Percentiles rank a stretch among this genome's conserved stretches.
These are phyloP conservation scores for Bimuria novae-zelandiae DNA, from an alignment of 2,329 filamentous ascomycete species.

Conservation along the genomic window DNA sequence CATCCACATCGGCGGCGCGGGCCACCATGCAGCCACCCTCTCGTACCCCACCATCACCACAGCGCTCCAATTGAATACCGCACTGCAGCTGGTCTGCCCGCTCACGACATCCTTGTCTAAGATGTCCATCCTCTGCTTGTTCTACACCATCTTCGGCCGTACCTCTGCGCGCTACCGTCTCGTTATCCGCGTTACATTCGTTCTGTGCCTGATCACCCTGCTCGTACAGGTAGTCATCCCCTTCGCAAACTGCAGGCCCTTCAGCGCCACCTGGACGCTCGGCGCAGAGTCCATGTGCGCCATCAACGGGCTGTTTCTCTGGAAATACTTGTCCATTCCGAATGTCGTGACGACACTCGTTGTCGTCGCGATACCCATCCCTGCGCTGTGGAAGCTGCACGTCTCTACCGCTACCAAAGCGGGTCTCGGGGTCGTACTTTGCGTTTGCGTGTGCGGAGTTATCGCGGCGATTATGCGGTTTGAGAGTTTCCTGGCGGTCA, in stretches of 20 bases:
- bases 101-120: constrained; percentile 29
- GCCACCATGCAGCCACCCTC: constrained; percentile 18
- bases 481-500: constrained; percentile 18
- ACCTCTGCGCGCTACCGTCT: constrained; percentile 12
- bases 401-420: constrained; percentile 16
- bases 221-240: constrained; percentile 28
- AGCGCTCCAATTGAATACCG: constrained; percentile 19
- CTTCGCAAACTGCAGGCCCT: constrained; percentile 29
- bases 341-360: constrained; percentile 25
- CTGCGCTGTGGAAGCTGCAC: constrained; percentile 20
- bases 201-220: constrained; percentile 17
- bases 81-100: constrained; percentile 25
- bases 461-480: constrained; percentile 27
- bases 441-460: constrained; percentile 18
- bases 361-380: constrained; percentile 22
- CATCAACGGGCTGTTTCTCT: constrained; percentile 16
- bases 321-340: constrained; percentile 26
- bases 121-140: constrained; percentile 22
- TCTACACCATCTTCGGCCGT: constrained; percentile 19
- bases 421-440: constrained; percentile 18
- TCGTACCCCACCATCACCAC: constrained; percentile 5
- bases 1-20: constrained; percentile 24
- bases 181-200: constrained; percentile 20
- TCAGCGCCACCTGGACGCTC: constrained; percentile 20
- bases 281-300: constrained; percentile 12